Evolutionary conservation across 371 early-diverging fungal species (phyloP), one percentile per base, ranked within the genome.

Genomic region (Actinomucor elegans): DNA sequence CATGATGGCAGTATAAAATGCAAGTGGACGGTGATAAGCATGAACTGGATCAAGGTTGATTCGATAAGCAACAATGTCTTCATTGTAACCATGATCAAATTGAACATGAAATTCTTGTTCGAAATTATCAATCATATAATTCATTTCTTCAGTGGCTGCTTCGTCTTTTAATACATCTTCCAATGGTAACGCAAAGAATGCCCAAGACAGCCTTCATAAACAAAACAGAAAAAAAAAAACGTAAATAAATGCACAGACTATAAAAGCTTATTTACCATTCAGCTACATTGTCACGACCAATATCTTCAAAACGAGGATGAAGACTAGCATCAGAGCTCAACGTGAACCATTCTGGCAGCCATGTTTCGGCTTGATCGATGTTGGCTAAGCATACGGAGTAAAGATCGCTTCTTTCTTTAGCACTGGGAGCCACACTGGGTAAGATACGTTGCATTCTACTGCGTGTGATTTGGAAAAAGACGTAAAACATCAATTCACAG

Each of bases 1-100:
- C 27, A 57, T 41, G 49, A 74, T 67, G 43, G 76, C 53, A 12
- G 68, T 48, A 54, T 89, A 89, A 36, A 86, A 75, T 12, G 73
- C 61, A 33, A 87, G 67, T 4, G 89, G 88, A n/a, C 86, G 79
- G 46, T 82, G 83, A 44, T 78, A 73, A 17, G 89, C 88, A 31
- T 80, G 71, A 14, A 89, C 77, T 2, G 86, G 83, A 48, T 89
- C 88, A 28, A 84, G 72, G 18, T 73, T 80, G 31, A 87, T 64
- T 1, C 83, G 78, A 50, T 81, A 73, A 6, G 84, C 73, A 18
- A 67, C 50, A n/a, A 85, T 52, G 2, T 80, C 66, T 26, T 75
- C 79, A 55, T 86, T 83, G 53, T 76, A 80, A 1, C 86, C 86
- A 5, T 66, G 55, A 27, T 68, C 55, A 29, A 89, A 75, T 29